Base-by-base conservation (phyloP, 2,329 filamentous ascomycete genomes). In the Didymella pinodella region DNA sequence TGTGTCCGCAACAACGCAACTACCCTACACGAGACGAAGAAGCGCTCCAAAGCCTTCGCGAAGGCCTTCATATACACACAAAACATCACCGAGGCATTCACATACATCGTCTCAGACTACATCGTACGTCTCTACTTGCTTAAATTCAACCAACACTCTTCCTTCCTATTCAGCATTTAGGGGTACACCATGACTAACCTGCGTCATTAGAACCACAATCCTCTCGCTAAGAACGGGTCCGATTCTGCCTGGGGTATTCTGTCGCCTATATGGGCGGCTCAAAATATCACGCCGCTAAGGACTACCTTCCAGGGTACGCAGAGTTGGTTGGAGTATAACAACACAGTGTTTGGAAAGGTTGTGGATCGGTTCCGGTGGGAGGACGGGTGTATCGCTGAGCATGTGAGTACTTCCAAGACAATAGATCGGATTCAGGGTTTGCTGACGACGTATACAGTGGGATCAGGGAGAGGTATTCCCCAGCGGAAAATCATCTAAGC, bases 291-390 rank as follows among this genome's bases (percentile, higher is more conserved):
- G 16, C 66, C 67, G 12, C 14, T 72, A 7, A 53, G 67, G 7
- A 71, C 65, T 3, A 55, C 61, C 10, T 72, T 70, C 59, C 64
- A 65, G 47, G 22, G 40, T 12, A 59, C 61, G 1, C 65, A 68
- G 49, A 64, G 71, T 25, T 74, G 71, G 70, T 45, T 75, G 55
- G 68, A 73, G 18, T 74, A 75, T 29, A 45, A 54, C 14, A 63
- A 52, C 18, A 2, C 34, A 16, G 54, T 43, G 2, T 72, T 71
- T 62, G 69, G 70, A 3, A 61, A 62, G 32, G 52, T 73, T 7
- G 66, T 75, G 14, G 72, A 73, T 62, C 61, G 71, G 18, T 75
- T 64, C 59, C 49, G 72, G 11, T 74, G 71, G 72, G 72, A 73
- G 56, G 65, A 57, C 16, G 71, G 69, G 8, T 75, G 72, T 43